A percentile compares a stretch with the other conserved stretches of the same genome.
Conservation (phyloP, 495 filamentous ascomycete species). For the Astrocystis sublimbata region DNA sequence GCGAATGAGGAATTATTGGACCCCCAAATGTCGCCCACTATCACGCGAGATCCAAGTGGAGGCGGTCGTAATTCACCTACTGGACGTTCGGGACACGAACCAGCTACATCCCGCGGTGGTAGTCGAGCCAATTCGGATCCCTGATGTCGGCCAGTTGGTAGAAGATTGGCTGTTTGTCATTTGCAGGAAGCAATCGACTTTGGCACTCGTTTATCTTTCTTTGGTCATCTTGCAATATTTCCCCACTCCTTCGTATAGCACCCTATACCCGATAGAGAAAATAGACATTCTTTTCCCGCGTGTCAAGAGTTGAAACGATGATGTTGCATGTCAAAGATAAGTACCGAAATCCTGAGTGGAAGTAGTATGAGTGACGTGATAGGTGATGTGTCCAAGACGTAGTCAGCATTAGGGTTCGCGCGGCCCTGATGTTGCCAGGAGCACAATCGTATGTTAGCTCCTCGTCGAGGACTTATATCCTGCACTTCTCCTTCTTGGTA, state of each 20-base stretch:
- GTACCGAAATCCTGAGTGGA: neutral
- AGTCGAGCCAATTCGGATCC: neutral
- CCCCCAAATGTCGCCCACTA: neutral
- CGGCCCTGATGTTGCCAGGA: too few species aligned
- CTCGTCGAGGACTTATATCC: too few species aligned
- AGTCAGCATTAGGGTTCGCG: neutral
- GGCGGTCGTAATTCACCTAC: neutral
- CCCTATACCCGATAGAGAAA: constrained; percentile 11
- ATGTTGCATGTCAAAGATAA: neutral
- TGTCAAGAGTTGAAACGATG: neutral
- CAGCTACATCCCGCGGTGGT: neutral
- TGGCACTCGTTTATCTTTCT: neutral
- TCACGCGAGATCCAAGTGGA: neutral
- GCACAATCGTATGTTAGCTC: too few species aligned
- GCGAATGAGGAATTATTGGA: neutral
- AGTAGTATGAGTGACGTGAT: neutral
- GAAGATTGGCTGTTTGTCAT: too few species aligned
- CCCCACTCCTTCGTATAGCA: neutral
- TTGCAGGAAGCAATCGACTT: too few species aligned
- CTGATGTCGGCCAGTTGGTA: neutral
- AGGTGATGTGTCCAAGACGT: neutral
- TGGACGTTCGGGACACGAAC: neutral
- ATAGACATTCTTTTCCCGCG: neutral
- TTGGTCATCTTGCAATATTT: neutral
- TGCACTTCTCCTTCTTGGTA: too few species aligned